Percentiles rank a stretch among this genome's conserved stretches.
phyloP scores from a whole-genome alignment of 2,329 filamentous ascomycete genomes.

The Curvularia sp. region DNA sequence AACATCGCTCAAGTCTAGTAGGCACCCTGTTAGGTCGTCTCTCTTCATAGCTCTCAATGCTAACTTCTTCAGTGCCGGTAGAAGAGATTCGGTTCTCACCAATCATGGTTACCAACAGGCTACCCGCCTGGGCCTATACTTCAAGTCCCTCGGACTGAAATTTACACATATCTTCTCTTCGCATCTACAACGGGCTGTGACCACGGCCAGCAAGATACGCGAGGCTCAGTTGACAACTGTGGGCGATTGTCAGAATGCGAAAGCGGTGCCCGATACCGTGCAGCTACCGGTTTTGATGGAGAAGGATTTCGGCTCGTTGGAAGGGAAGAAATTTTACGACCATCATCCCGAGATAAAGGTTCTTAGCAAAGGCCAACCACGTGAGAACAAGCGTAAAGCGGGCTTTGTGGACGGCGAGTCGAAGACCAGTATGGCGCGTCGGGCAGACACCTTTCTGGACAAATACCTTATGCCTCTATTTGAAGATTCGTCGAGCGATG shows the following conservation, averaged over 20 bases:
- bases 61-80: conserved; percentile 69
- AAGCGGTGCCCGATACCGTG: conserved; percentile 29
- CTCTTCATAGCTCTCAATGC: conserved; percentile 8
- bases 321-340: conserved; percentile 66
- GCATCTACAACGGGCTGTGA: conserved; percentile 74
- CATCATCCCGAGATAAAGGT: conserved; percentile 44
- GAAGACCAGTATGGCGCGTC: conserved; percentile 67
- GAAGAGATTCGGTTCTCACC: conserved; percentile 80
- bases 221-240: conserved; percentile 57
- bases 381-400: conserved; percentile 51
- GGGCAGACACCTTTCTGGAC: conserved; percentile 72
- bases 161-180: conserved; percentile 80
- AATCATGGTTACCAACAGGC: conserved; percentile 82
- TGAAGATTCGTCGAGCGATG: conserved; percentile 32
- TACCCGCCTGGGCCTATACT: conserved; percentile 70
- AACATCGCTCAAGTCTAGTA: conserved; percentile 82
- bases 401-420: conserved; percentile 69
- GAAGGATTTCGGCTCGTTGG: conserved; percentile 75
- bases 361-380: conserved; percentile 18
- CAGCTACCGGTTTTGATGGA: conserved; percentile 63
- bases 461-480: conserved; percentile 67
- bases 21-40: conserved; percentile 19
- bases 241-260: conserved; percentile 3
- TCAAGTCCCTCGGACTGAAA: conserved; percentile 68
- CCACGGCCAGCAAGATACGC: conserved; percentile 72